Base-by-base conservation (phyloP, 139 green algal genomes). In the Chlamydomonas urium region DNA sequence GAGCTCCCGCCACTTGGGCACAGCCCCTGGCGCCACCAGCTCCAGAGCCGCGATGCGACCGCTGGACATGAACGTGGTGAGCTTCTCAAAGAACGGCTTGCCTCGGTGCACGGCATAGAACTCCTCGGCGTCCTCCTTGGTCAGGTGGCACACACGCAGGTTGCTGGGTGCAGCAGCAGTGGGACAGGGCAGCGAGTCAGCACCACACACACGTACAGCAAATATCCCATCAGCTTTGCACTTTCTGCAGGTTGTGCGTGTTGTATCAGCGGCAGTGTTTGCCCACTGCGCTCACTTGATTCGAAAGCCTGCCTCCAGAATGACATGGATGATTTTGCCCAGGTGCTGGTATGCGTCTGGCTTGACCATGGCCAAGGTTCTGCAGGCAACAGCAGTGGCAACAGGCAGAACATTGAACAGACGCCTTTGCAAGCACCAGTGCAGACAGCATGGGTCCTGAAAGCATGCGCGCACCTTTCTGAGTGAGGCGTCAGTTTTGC, bases 331-430 rank as follows among this genome's bases (percentile, higher is more conserved):
- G 66, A 96, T 91, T 34, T 89, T 84, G 17, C 91, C 91, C 50
- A 89, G 48, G 58, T 90, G 65, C 35, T 86, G 65, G 29, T 89
- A 77, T 3, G 85, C 90, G 75, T 94, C 86, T 2, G 90, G 89
- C 78, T 94, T 93, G 28, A 96, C 74, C 75, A 96, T 87, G 2
- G 83, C 90, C 3, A 92, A 73, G 0, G 89, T 93, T 69, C 87
- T 93, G 80, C 42, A 67, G 10, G 38, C 32, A 35, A 35, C 14
- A 69, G 3, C 17, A 28, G 61, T 50, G 31, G 10, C 38, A n/a
- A n/a, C n/a, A n/a, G n/a, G n/a, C n/a, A n/a, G n/a, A n/a, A n/a
- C n/a, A n/a, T n/a, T n/a, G n/a, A n/a, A n/a, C n/a, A n/a, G n/a
- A n/a, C n/a, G n/a, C n/a, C n/a, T n/a, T n/a, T n/a, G n/a, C n/a